Conservation (phyloP, 257 asterid species). For the Solanum virginianum region DNA sequence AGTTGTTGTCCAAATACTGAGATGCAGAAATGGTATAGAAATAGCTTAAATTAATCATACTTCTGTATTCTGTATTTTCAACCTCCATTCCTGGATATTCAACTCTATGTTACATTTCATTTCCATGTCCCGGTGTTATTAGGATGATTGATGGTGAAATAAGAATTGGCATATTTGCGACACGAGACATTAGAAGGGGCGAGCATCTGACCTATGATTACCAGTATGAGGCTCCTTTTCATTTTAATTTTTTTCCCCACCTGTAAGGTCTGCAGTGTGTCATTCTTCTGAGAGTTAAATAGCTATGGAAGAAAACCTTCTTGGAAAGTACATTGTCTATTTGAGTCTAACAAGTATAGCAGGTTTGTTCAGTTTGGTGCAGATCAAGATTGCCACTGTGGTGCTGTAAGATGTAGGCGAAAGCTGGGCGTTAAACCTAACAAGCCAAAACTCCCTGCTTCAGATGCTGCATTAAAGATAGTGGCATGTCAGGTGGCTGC, state of each 20-base stretch:
- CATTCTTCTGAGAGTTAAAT: neutral
- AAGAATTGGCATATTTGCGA: slow-evolving; percentile 96
- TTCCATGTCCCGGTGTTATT: neutral
- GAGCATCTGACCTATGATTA: slow-evolving; percentile 94
- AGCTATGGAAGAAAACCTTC: neutral
- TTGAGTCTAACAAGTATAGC: slow-evolving; percentile 47
- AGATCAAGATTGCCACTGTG: slow-evolving; percentile 96
- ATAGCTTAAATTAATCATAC: neutral
- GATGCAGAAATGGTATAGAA: slow-evolving; percentile 91
- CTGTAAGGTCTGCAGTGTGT: neutral
- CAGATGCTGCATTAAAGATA: slow-evolving; percentile 60
- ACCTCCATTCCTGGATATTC: neutral
- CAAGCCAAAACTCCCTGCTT: slow-evolving; percentile 49
- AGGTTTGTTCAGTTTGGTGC: slow-evolving; percentile 99
- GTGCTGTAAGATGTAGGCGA: slow-evolving; percentile 72
- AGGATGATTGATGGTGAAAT: slow-evolving; percentile 95
- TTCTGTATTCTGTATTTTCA: neutral
- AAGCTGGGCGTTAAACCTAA: slow-evolving; percentile 84
- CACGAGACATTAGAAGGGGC: slow-evolving; percentile 71
- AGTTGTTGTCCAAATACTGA: slow-evolving; percentile 96
- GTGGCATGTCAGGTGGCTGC: slow-evolving; percentile 64
- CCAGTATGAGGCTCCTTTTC: slow-evolving; percentile 45
- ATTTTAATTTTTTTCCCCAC: neutral
- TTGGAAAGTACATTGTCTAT: neutral
- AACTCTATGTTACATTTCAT: neutral